phyloP scores from a whole-genome alignment of 441 rosid genomes.

The Brassica hybrid region DNA sequence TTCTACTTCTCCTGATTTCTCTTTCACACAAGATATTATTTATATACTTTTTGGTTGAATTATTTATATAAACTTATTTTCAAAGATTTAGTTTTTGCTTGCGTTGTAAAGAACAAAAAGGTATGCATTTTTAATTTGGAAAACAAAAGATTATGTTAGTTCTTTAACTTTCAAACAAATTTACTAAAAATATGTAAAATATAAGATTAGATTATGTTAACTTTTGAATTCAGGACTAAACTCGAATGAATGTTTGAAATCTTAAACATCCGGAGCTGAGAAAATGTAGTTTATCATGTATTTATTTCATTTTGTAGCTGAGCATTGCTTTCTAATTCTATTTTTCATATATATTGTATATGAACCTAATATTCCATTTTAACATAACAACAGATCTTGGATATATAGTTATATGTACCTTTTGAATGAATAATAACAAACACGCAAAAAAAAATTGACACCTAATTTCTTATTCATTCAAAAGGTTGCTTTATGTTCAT shows the following conservation, averaged over 20 bases:
- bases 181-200: background rate
- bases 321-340: slow-evolving; percentile 5
- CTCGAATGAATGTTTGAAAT: background rate
- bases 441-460: slow-evolving; percentile 30
- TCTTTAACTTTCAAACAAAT: background rate
- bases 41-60: too few relatives aligned
- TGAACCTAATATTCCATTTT: slow-evolving; percentile 2
- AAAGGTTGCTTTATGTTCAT: slow-evolving; percentile 27
- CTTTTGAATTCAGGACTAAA: background rate
- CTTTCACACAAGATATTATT: too few relatives aligned
- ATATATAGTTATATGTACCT: background rate
- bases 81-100: background rate
- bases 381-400: background rate
- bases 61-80: slow-evolving; percentile 1
- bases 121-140: background rate
- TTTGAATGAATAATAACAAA: slow-evolving; percentile 26
- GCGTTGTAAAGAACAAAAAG: slow-evolving; percentile 1
- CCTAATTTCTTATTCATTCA: slow-evolving; percentile 32
- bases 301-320: slow-evolving; percentile 7
- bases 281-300: slow-evolving; percentile 3
- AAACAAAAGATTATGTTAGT: too few relatives aligned
- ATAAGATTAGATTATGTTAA: background rate
- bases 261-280: background rate
- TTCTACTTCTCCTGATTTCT: slow-evolving; percentile 23
- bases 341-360: background rate